Evolutionary conservation across 768 basidiomycete species (phyloP), one percentile per base, ranked within the genome.

Genomic region (Kwoniella heveanensis): DNA sequence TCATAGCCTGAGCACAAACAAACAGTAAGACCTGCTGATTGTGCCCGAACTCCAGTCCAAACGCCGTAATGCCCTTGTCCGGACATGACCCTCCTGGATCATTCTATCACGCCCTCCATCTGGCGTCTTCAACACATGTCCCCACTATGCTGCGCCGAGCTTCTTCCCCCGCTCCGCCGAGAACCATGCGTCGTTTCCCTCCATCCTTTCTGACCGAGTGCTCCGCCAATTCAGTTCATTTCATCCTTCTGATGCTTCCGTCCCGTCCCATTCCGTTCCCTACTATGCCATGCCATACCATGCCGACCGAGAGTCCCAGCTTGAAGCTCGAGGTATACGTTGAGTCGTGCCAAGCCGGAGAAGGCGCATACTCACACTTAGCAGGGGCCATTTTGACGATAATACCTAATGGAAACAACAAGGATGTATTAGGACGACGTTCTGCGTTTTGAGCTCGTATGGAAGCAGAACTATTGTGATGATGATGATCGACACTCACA

Each of bases 371-470:
- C 68, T 69, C 60, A 69, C 68, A 60, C 68, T 69, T 65, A 22
- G 60, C 53, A 37, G 68, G 64, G 61, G 68, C 68, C 68, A 69
- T 69, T 69, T 68, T 68, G 60, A 55, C 65, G 65, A 48, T 48
- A 24, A 52, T 54, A 54, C 54, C 54, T 55, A 32, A 27, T 15
- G 39, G 17, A 48, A 19, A 19, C 9, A 57, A 13, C 39, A 46
- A 21, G 15, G 26, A 29, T 19, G 13, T 10, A 49, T 55, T 46
- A 64, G 53, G 13, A 50, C 44, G 17, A 44, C 39, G 39, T 10
- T 44, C 32, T 36, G 7, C 32, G 32, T 44, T 17, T 44, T 44
- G 39, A 10, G 39, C 17, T 10, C 19, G 39, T 9, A 17, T 44
- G 3, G 9, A 0, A 12, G 25, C 21, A 1, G 60, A 32, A 32